phyloP scores from a whole-genome alignment of 768 basidiomycete genomes.

The Lentinula lateritia region DNA sequence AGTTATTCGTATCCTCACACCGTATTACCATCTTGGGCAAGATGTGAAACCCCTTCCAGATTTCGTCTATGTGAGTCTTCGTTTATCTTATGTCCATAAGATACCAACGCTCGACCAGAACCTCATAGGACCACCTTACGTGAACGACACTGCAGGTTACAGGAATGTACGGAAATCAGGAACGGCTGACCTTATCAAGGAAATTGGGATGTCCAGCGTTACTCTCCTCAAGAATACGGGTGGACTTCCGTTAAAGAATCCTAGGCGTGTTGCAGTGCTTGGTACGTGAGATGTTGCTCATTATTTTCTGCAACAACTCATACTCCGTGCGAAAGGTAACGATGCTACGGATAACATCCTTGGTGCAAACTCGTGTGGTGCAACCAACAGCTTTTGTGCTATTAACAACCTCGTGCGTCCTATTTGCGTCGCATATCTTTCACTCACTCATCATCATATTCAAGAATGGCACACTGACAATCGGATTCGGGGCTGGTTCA shows the following conservation, averaged over 20 bases:
- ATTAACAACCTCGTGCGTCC: not conserved
- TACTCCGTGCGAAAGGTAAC: not conserved
- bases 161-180: not conserved
- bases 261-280: not conserved
- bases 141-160: not conserved
- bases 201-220: slow-evolving; percentile 38
- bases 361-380: slow-evolving; percentile 35
- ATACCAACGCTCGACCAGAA: not conserved
- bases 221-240: slow-evolving; percentile 40
- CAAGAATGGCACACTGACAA: slow-evolving; percentile 13
- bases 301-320: not conserved
- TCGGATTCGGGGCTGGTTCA: not conserved
- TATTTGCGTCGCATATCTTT: not conserved
- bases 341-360: slow-evolving; percentile 30
- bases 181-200: slow-evolving; percentile 25
- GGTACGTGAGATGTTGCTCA: not conserved
- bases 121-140: not conserved
- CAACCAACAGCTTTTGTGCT: not conserved
- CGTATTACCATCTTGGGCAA: slow-evolving; percentile 24
- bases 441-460: not conserved
- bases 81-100: not conserved
- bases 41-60: not conserved
- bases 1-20: slow-evolving; percentile 50
- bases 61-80: not conserved
- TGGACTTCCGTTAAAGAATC: slow-evolving; percentile 1